These are phyloP conservation scores for Ceratocystis cubensis DNA, from an alignment of 2,329 filamentous ascomycete genomes.

Conservation along the genomic window DNA sequence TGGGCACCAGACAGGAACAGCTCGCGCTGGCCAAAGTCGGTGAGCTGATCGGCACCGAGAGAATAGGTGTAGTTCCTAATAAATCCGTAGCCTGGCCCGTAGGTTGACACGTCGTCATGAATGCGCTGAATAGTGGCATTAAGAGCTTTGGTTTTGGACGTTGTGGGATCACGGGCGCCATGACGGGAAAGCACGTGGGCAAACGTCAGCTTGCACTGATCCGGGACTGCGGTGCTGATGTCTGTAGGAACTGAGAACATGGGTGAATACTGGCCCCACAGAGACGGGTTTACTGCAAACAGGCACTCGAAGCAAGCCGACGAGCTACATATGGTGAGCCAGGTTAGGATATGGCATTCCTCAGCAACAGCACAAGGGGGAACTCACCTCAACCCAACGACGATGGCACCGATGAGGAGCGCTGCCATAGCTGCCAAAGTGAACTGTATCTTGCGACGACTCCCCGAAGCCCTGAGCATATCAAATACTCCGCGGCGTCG, in stretches of 20 bases:
- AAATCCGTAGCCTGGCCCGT: conserved; percentile 54
- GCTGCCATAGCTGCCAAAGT: conserved; percentile 8
- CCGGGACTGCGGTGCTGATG: conserved; percentile 47
- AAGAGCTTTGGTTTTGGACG: conserved; percentile 53
- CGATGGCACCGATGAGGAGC: conserved; percentile 4
- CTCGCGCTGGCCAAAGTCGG: conserved; percentile 51
- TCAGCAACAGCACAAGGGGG: not conserved
- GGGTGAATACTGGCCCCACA: conserved; percentile 83
- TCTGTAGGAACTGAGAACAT: conserved; percentile 64
- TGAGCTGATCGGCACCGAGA: conserved; percentile 58
- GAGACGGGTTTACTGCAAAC: conserved; percentile 13
- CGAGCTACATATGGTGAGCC: conserved; percentile 29
- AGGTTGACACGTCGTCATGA: conserved; percentile 43
- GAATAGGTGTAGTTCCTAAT: conserved; percentile 58
- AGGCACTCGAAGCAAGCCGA: conserved; percentile 12
- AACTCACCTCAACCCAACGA: conserved; percentile 18
- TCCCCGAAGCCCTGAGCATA: conserved; percentile 8
- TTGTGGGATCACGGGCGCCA: conserved; percentile 69
- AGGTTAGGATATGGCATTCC: not conserved
- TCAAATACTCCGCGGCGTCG: not conserved
- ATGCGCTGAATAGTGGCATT: conserved; percentile 52
- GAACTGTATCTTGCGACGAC: conserved; percentile 12
- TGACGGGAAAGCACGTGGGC: conserved; percentile 73
- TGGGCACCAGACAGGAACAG: conserved; percentile 62
- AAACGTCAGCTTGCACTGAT: conserved; percentile 63